Evolutionary conservation across 352 stramenopile species (phyloP).

Genomic region (Phytophthora ramorum): DNA sequence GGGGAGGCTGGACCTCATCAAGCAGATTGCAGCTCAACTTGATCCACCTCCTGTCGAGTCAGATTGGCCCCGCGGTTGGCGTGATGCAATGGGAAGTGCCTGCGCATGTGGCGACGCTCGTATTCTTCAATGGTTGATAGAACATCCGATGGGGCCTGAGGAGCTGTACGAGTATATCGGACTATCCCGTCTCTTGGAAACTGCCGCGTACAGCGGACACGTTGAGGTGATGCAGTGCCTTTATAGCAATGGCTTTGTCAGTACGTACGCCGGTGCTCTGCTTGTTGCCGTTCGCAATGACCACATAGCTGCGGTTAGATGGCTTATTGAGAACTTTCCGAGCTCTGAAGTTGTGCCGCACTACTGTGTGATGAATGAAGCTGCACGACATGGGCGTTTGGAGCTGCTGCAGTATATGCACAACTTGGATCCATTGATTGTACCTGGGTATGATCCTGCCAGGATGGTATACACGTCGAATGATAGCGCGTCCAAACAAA

Average conservation of each 20-base stretch:
- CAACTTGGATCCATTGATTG: neutral
- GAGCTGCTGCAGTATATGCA: neutral
- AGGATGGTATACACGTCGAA: neutral
- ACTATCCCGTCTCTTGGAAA: too few relatives aligned
- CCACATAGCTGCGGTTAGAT: neutral
- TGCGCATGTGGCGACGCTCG: too few relatives aligned
- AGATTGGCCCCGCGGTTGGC: too few relatives aligned
- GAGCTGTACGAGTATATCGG: too few relatives aligned
- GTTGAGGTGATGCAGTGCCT: neutral
- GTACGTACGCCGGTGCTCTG: neutral
- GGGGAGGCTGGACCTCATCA: too few relatives aligned
- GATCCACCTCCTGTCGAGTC: too few relatives aligned
- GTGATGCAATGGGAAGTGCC: too few relatives aligned
- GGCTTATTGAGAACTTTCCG: neutral
- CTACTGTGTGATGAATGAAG: neutral
- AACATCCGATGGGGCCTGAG: too few relatives aligned
- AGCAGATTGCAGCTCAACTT: too few relatives aligned
- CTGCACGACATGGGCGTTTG: neutral
- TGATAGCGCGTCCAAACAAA: neutral
- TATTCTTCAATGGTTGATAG: too few relatives aligned
- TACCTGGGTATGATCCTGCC: neutral
- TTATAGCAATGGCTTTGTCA: neutral
- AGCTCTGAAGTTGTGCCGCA: neutral
- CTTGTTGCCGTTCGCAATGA: neutral
- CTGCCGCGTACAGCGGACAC: neutral